These are phyloP conservation scores for Arthrobotrys musiformis DNA, from an alignment of 2,329 filamentous ascomycete genomes.

Conservation along the genomic window DNA sequence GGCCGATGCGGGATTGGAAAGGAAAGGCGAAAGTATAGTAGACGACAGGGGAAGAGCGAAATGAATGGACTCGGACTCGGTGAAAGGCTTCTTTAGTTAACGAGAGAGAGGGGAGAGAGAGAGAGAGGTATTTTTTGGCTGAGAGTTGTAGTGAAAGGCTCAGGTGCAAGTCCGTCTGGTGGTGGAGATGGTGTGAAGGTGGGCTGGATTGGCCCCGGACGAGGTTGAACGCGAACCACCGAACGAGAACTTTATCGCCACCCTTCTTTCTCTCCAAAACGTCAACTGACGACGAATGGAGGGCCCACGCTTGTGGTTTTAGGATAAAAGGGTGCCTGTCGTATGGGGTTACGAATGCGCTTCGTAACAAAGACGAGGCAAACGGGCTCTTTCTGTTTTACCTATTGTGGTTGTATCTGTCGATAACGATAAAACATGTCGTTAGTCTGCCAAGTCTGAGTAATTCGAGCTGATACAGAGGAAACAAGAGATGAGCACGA, in stretches of 20 bases:
- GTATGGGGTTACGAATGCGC: slow-evolving; percentile 17
- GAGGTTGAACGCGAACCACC: slow-evolving; percentile 36
- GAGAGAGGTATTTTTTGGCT: slow-evolving; percentile 10
- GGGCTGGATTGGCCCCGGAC: slow-evolving; percentile 24
- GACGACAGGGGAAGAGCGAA: slow-evolving; percentile 22
- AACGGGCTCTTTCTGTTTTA: background rate
- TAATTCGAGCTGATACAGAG: background rate
- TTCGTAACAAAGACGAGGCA: background rate
- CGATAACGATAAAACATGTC: background rate
- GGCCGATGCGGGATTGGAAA: slow-evolving; percentile 53
- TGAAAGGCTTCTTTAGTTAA: slow-evolving; percentile 17
- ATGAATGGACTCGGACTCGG: slow-evolving; percentile 30
- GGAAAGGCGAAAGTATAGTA: slow-evolving; percentile 45
- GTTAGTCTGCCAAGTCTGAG: slow-evolving; percentile 22
- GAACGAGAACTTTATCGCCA: slow-evolving; percentile 48
- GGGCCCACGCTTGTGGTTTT: background rate
- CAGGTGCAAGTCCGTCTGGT: slow-evolving; percentile 6
- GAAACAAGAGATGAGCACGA: background rate
- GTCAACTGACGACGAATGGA: slow-evolving; percentile 23
- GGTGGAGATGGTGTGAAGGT: slow-evolving; percentile 23
- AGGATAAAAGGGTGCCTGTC: background rate
- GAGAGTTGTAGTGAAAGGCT: slow-evolving; percentile 11
- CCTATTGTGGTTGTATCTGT: background rate
- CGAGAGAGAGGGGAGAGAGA: background rate
- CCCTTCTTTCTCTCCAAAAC: slow-evolving; percentile 1